Conservation (phyloP, 768 basidiomycete species). For the Asterophora parasitica region DNA sequence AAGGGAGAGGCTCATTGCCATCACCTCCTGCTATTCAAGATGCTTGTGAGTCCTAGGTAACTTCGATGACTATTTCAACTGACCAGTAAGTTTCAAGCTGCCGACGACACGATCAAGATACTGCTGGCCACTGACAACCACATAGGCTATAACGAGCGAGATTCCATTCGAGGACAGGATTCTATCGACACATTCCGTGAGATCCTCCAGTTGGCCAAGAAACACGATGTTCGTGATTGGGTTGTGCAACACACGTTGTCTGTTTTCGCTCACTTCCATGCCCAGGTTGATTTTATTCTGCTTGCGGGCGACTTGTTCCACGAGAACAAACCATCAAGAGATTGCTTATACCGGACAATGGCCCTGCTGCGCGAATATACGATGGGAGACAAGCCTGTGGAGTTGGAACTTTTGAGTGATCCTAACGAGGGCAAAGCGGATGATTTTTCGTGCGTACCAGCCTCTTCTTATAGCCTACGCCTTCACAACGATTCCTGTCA, state of each 20-base stretch:
- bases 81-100: constrained; percentile 30
- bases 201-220: constrained; percentile 86
- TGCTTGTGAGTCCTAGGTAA: constrained; percentile 33
- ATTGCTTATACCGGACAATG: constrained; percentile 84
- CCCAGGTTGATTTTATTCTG: constrained; percentile 90
- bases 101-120: constrained; percentile 71
- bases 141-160: constrained; percentile 91
- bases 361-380: constrained; percentile 90
- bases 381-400: constrained; percentile 82
- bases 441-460: constrained; percentile 67
- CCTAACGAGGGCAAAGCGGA: constrained; percentile 85
- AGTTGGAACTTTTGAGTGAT: constrained; percentile 88
- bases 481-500: constrained; percentile 24
- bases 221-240: constrained; percentile 65
- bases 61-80: constrained; percentile 5
- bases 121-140: constrained; percentile 95
- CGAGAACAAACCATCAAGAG: constrained; percentile 92
- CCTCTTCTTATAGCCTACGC: neutral
- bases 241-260: neutral
- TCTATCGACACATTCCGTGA: constrained; percentile 94
- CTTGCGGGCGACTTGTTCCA: constrained; percentile 97
- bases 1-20: constrained; percentile 21
- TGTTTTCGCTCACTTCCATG: constrained; percentile 5
- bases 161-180: constrained; percentile 92
- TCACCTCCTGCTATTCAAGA: constrained; percentile 32